Evolutionary conservation across 2,329 filamentous ascomycete species (phyloP).

Genomic region (Venturiaceae sp.): DNA sequence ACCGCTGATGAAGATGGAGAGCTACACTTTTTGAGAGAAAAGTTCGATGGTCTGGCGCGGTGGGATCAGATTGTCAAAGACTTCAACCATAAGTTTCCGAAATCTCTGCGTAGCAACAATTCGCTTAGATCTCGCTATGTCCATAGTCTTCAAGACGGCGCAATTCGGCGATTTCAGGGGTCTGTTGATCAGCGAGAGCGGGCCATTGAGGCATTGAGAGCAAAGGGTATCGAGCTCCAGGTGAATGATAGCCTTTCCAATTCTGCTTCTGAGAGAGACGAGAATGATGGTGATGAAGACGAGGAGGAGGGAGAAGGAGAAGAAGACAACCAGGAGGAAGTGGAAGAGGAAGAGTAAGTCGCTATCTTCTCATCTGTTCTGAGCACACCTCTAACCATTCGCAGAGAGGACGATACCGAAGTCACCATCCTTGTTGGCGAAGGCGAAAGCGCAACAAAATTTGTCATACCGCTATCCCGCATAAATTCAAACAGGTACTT

Average conservation of each 20-base stretch:
- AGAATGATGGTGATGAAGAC: neutral
- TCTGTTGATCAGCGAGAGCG: neutral
- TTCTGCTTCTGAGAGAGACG: neutral
- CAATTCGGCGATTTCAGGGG: neutral
- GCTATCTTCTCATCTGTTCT: too few relatives aligned
- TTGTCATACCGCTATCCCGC: constrained; percentile 1
- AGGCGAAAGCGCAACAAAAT: neutral
- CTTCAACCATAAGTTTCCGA: neutral
- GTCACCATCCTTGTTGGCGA: constrained; percentile 2
- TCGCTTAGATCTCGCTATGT: neutral
- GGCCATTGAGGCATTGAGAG: neutral
- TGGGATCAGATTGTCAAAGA: neutral
- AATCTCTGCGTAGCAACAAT: neutral
- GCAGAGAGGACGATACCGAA: neutral
- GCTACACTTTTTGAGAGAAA: neutral
- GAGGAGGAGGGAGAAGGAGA: neutral
- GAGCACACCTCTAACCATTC: neutral
- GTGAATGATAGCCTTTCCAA: neutral
- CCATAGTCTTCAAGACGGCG: neutral
- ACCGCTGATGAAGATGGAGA: constrained; percentile 1
- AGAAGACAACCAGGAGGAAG: neutral
- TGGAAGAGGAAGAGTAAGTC: neutral
- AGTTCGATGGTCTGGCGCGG: neutral
- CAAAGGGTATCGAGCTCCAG: neutral
- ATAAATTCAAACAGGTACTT: neutral